A percentile compares a stretch with the other conserved stretches of the same genome.
Conservation (phyloP, 805 yeast genomes). For the Saccharomycopsis fodiens region DNA sequence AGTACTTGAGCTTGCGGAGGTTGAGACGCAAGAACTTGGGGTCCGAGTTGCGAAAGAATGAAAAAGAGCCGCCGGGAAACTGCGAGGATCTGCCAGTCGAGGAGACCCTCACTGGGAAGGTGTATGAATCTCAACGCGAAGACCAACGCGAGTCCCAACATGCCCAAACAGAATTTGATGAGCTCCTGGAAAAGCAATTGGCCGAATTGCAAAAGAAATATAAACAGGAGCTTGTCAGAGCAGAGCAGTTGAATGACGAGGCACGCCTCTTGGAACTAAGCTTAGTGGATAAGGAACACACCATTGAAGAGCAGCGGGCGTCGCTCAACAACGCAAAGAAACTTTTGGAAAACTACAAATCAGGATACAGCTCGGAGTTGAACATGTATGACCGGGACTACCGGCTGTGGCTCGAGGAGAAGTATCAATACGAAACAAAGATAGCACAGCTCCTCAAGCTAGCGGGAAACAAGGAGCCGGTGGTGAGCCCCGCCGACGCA, state of each 20-base stretch:
- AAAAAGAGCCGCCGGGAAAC: too few relatives aligned
- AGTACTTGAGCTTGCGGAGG: too few relatives aligned
- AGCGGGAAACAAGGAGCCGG: background rate
- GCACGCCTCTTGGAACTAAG: constrained; percentile 11
- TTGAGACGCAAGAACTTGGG: too few relatives aligned
- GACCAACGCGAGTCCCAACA: too few relatives aligned
- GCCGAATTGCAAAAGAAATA: constrained; percentile 25
- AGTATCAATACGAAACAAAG: constrained; percentile 12
- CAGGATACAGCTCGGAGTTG: constrained; percentile 10
- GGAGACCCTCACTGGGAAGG: too few relatives aligned
- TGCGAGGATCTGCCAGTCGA: too few relatives aligned
- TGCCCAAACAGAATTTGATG: too few relatives aligned
- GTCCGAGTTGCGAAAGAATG: too few relatives aligned
- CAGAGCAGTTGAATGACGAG: constrained; percentile 11
- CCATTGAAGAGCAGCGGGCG: constrained; percentile 11
- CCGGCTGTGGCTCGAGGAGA: constrained; percentile 18
- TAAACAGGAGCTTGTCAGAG: constrained; percentile 6
- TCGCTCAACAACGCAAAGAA: constrained; percentile 7
- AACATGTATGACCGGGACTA: constrained; percentile 14
- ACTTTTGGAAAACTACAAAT: constrained; percentile 12
- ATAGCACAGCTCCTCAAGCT: constrained; percentile 6
- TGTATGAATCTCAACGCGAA: too few relatives aligned
- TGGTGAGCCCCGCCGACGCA: background rate
- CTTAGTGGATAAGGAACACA: constrained; percentile 13
- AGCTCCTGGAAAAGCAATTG: too few relatives aligned